Evolutionary conservation across 2,329 filamentous ascomycete species (phyloP).

Genomic region (Fusarium continuum): DNA sequence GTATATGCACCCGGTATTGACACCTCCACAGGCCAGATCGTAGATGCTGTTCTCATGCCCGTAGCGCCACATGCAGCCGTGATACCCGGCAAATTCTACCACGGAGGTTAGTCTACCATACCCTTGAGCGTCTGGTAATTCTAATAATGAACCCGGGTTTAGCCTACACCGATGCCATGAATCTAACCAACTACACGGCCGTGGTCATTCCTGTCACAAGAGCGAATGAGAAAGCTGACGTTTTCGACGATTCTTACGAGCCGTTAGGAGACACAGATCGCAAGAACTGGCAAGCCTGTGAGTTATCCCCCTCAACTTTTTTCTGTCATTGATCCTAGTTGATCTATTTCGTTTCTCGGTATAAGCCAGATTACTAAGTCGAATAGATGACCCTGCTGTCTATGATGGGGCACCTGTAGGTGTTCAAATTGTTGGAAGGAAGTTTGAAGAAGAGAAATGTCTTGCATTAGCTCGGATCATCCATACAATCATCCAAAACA

Average conservation of each 20-base stretch:
- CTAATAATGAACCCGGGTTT: neutral
- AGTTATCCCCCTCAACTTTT: constrained; percentile 23
- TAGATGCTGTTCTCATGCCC: constrained; percentile 64
- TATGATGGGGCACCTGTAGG: constrained; percentile 30
- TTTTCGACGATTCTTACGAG: constrained; percentile 48
- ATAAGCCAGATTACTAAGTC: neutral
- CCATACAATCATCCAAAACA: neutral
- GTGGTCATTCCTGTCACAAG: constrained; percentile 64
- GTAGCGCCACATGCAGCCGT: constrained; percentile 61
- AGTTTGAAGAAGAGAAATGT: constrained; percentile 34
- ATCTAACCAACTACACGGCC: constrained; percentile 65
- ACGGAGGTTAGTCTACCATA: constrained; percentile 30
- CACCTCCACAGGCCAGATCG: constrained; percentile 51
- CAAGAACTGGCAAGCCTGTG: constrained; percentile 58
- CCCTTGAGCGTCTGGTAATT: accelerated
- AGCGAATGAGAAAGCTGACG: constrained; percentile 61
- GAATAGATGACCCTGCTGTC: neutral
- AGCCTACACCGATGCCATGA: constrained; percentile 54
- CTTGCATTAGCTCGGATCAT: constrained; percentile 12
- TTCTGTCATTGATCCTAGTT: too few species aligned
- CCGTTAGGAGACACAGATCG: constrained; percentile 55
- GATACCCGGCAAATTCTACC: constrained; percentile 56
- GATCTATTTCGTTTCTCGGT: neutral
- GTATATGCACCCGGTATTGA: neutral
- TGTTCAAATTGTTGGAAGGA: constrained; percentile 20